Conservation (phyloP, 2,329 filamentous ascomycete genomes). For the Cladosporium velox region DNA sequence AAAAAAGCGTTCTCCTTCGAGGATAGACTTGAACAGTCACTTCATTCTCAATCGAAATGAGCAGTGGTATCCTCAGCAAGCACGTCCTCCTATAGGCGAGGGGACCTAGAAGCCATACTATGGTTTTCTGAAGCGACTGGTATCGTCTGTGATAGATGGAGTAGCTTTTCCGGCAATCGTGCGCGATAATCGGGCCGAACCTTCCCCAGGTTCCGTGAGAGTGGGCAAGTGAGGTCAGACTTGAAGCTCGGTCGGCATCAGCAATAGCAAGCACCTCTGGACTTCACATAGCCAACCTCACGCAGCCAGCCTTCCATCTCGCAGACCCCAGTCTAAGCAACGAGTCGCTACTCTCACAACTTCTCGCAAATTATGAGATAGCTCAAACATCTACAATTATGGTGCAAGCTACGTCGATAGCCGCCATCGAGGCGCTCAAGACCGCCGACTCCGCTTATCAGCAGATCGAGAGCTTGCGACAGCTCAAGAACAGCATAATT, state of each 20-base stretch:
- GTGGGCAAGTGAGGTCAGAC: constrained; percentile 14
- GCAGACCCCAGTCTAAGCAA: neutral
- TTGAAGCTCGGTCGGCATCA: constrained; percentile 1
- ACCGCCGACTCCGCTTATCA: constrained; percentile 32
- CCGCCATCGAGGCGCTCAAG: constrained; percentile 26
- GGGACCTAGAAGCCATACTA: neutral
- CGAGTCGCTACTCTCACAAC: neutral
- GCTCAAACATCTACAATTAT: neutral
- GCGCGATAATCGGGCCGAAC: neutral
- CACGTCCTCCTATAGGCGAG: neutral
- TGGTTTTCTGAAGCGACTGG: neutral
- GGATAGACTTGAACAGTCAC: no score
- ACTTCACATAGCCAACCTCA: neutral
- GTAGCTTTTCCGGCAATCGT: constrained; percentile 1
- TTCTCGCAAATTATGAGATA: neutral
- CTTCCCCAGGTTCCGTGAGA: neutral
- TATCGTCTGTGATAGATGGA: neutral
- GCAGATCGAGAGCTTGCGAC: constrained; percentile 62
- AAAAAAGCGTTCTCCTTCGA: neutral
- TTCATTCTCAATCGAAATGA: neutral
- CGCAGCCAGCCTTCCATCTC: neutral
- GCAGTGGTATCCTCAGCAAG: neutral
- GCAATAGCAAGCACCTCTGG: neutral
- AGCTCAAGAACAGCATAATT: constrained; percentile 84
- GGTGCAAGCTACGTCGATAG: constrained; percentile 23